These are phyloP conservation scores for Stentor coeruleus DNA, from an alignment of 73 alveolate genomes.

Conservation along the genomic window DNA sequence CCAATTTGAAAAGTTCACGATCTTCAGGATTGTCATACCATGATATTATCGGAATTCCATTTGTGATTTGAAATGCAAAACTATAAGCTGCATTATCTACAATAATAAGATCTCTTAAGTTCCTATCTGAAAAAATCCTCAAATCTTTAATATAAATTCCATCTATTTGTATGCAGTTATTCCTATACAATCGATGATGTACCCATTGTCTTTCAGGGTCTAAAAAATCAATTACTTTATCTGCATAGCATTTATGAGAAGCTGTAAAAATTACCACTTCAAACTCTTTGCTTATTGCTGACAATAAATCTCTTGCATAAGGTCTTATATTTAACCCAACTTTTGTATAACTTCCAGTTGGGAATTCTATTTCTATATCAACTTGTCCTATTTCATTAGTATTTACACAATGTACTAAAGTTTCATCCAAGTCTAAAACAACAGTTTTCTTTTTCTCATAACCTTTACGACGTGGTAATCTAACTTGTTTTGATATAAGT, in stretches of 20 bases:
- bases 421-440: background rate
- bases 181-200: conserved; percentile 61
- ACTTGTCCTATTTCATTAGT: background rate
- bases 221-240: conserved; percentile 52
- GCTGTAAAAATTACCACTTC: conserved; percentile 70
- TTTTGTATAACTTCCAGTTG: background rate
- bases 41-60: conserved; percentile 67
- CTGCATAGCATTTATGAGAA: conserved; percentile 58
- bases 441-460: background rate
- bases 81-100: conserved; percentile 63
- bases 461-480: background rate
- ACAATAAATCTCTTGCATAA: background rate
- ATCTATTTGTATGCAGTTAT: conserved; percentile 52
- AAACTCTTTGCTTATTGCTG: conserved; percentile 43
- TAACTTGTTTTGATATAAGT: background rate
- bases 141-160: conserved; percentile 67
- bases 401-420: too few relatives aligned
- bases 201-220: conserved; percentile 54
- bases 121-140: conserved; percentile 50
- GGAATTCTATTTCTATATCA: background rate
- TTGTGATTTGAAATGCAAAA: conserved; percentile 46
- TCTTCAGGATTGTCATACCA: conserved; percentile 59
- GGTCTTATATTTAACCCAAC: background rate
- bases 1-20: conserved; percentile 37
- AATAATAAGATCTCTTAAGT: conserved; percentile 43